phyloP scores from a whole-genome alignment of 371 early-diverging fungal species.

The Vittaforma corneae region DNA sequence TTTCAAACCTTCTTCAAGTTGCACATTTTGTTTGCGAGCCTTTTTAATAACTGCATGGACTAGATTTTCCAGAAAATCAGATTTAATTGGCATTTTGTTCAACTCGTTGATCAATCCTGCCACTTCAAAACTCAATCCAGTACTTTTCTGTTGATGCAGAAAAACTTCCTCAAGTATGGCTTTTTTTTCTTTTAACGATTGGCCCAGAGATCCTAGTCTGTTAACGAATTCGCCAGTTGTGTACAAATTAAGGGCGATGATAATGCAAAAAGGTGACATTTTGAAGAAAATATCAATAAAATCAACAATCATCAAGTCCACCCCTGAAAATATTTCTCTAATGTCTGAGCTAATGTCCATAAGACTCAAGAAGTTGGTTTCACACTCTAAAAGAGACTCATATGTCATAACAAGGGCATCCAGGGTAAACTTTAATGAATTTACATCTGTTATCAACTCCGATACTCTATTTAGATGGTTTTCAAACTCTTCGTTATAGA shows the following conservation, averaged over 20 bases:
- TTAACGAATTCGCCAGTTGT: conserved; percentile 6
- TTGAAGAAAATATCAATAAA: conserved; percentile 41
- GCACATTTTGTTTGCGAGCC: too few relatives aligned
- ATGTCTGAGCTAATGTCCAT: conserved; percentile 17
- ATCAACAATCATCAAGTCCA: conserved; percentile 11
- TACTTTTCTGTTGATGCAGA: too few relatives aligned
- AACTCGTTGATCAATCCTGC: too few relatives aligned
- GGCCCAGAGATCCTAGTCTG: too few relatives aligned
- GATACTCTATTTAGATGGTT: conserved; percentile 24
- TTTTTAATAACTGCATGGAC: too few relatives aligned
- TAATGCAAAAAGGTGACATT: conserved; percentile 9
- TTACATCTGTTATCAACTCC: conserved; percentile 8
- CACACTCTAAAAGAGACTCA: conserved; percentile 25
- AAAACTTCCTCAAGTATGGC: too few relatives aligned
- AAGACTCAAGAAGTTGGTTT: conserved; percentile 21
- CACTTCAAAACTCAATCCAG: too few relatives aligned
- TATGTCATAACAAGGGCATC: conserved; percentile 31
- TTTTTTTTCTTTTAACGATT: too few relatives aligned
- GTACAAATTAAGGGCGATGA: conserved; percentile 18
- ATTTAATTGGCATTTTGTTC: too few relatives aligned
- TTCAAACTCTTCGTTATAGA: conserved; percentile 33
- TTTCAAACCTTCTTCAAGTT: too few relatives aligned
- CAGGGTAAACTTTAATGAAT: conserved; percentile 16
- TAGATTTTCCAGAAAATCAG: too few relatives aligned
- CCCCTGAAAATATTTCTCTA: conserved; percentile 22